Base-by-base conservation (phyloP, 1,284 basidiomycete species). In the Leccinum subfulvum region DNA sequence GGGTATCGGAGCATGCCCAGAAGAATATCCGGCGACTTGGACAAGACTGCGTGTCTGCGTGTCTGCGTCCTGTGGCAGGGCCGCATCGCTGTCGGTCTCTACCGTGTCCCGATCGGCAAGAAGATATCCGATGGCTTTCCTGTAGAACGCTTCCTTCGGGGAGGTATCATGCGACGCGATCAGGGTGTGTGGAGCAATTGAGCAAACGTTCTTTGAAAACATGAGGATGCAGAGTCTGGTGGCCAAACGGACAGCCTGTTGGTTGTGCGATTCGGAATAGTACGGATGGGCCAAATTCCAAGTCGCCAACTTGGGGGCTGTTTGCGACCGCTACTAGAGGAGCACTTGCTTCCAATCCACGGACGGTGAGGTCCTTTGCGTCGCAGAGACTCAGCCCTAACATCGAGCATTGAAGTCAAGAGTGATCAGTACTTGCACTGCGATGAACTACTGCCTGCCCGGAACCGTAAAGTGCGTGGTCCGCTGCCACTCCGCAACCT, bases 71-170 rank as follows among this genome's bases (percentile, higher is more conserved):
- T 79, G 74, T 35, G 35, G 35, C 30, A 99, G 79, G 68, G 99
- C 99, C 58, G 91, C 91, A 71, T 98, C 96, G 71, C 92, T 92
- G 71, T 95, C 88, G 1, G 94, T 90, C 79, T 99, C 97, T 52
- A 99, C 96, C 82, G 95, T 94, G 75, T 99, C 97, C 14, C 97
- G 88, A 77, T 98, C 95, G 1, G 97, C 97, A n/a, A 97, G 78
- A 62, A 96, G 94, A 99, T 77, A 1, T 35, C 33, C 33, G 33
- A 35, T 35, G 33, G 85, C 78, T 72, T 92, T 94, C 41, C 87
- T 91, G 74, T 99, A 99, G 75, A 98, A 94, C 41, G 82, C 85
- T 85, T 98, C 95, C 94, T 70, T 68, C 10, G 61, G 58, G n/a
- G 41, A 44, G 71, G 51, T 1, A 26, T 23, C 18, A n/a, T 44